Evolutionary conservation across 2,329 filamentous ascomycete genomes (phyloP).

Genomic region (Cladophialophora immunda): DNA sequence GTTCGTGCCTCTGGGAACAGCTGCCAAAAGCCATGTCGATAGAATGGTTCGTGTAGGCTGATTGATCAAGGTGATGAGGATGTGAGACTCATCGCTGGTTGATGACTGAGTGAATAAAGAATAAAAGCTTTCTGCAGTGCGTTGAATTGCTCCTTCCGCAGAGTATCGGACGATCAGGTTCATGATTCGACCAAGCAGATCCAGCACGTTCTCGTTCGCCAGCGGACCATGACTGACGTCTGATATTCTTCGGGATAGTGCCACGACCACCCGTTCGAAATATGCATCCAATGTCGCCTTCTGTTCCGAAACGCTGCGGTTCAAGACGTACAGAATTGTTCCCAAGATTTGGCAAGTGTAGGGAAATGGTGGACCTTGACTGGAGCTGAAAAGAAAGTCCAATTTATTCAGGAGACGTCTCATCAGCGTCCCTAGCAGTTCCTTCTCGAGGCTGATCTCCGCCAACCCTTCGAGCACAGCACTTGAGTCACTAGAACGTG

Average conservation of each 20-base stretch:
- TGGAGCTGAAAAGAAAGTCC: conserved; percentile 63
- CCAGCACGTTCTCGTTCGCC: conserved; percentile 63
- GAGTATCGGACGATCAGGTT: conserved; percentile 67
- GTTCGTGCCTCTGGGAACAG: conserved; percentile 37
- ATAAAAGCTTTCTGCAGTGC: conserved; percentile 64
- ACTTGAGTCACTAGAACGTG: conserved; percentile 55
- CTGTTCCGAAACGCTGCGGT: conserved; percentile 37
- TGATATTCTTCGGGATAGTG: conserved; percentile 52
- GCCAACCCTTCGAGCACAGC: conserved; percentile 70
- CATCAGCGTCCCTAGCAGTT: conserved; percentile 70
- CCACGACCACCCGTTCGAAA: conserved; percentile 61
- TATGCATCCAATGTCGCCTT: conserved; percentile 50
- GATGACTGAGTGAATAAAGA: conserved; percentile 56
- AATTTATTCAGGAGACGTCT: conserved; percentile 71
- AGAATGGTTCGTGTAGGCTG: conserved; percentile 55
- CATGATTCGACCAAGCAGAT: conserved; percentile 68
- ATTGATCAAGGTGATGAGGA: conserved; percentile 28
- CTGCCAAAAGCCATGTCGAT: conserved; percentile 46
- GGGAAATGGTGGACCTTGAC: conserved; percentile 53
- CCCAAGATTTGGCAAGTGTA: conserved; percentile 69
- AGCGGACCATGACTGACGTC: conserved; percentile 48
- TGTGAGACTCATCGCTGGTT: neutral
- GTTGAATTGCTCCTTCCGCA: conserved; percentile 60
- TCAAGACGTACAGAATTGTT: conserved; percentile 69
- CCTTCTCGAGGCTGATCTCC: conserved; percentile 68